Evolutionary conservation across 1,139 yeast species (phyloP), one percentile per base, ranked within the genome.

Genomic region (Kodamaea fungicola): DNA sequence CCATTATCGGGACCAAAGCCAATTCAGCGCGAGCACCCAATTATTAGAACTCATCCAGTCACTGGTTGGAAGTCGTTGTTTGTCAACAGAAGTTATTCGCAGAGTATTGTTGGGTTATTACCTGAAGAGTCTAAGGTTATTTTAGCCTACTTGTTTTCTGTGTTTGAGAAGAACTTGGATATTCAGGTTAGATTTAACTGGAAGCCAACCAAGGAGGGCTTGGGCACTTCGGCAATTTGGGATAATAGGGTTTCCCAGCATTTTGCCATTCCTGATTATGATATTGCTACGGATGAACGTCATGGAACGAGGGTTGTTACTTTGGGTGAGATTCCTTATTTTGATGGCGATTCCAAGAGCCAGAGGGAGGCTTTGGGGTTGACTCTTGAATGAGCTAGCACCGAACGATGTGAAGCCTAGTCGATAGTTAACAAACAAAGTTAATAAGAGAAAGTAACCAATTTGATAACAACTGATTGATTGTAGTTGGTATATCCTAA

Each of bases 291-390:
- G 27, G 54, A 52, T 30, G 39, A 47, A 3, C 46, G 56, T 37
- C 57, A 53, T 34, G 57, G 57, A 12, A 53, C 57, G 8, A 46
- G 57, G 35, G 57, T 53, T 21, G 50, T 55, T 12, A 40, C 55
- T 8, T 51, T 53, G 46, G 57, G 52, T 8, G 55, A 51, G 28
- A 41, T 49, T n/a, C 57, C 56, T 2, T 45, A 39, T 44, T 53
- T 52, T 34, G 55, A 53, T 37, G 48, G 51, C 8, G 30, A 37
- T 23, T 52, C 56, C 25, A 51, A 50, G 46, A 48, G 54, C 13
- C 57, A 53, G 31, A 47, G 57, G 39, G 47, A 53, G 41, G 50
- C 55, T 19, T 49, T 53, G 38, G 57, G 57, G 2, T 47, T 51
- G 45, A 28, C 44, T 12, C 39, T 41, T 28, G 31, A 41, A 16